These are phyloP conservation scores for Morella rubra DNA, from an alignment of 306 rosid genomes.

Conservation along the genomic window DNA sequence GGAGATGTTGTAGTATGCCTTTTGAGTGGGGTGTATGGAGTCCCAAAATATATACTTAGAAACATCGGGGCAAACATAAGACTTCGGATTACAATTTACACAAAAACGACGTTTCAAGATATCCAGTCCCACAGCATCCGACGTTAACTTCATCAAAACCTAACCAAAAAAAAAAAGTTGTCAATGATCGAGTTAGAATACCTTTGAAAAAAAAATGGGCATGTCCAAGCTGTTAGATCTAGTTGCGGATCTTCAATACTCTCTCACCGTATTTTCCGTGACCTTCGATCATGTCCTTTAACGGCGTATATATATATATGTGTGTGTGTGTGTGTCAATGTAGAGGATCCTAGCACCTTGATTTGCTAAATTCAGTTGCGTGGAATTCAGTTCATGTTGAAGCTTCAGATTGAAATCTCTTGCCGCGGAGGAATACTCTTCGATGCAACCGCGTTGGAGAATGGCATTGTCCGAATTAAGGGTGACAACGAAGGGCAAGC, in stretches of 20 bases:
- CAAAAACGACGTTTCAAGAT: conserved; percentile 45
- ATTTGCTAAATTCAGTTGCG: conserved; percentile 31
- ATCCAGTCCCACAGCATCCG: conserved; percentile 81
- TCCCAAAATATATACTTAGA: conserved; percentile 71
- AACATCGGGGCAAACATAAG: conserved; percentile 47
- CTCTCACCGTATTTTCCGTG: conserved; percentile 33
- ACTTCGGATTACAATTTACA: conserved; percentile 52
- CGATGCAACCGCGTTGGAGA: conserved; percentile 45
- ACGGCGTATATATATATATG: conserved; percentile 42
- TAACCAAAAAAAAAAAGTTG: conserved; percentile 1
- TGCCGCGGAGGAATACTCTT: conserved; percentile 41
- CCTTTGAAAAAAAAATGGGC: no score
- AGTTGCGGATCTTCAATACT: no score
- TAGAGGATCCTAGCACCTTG: conserved; percentile 38
- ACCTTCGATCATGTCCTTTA: conserved; percentile 43
- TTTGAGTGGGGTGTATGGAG: conserved; percentile 68
- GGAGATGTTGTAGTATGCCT: conserved; percentile 46
- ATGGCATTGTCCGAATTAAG: conserved; percentile 27
- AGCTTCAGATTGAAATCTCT: conserved; percentile 57
- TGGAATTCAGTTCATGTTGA: conserved; percentile 36
- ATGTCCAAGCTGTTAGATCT: no score
- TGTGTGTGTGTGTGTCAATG: no score
- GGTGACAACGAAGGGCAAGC: conserved; percentile 59
- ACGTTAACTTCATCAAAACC: conserved; percentile 48
- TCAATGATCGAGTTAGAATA: no score